Conservation (phyloP, 768 basidiomycete species). For the Pseudohyphozyma bogoriensis region DNA sequence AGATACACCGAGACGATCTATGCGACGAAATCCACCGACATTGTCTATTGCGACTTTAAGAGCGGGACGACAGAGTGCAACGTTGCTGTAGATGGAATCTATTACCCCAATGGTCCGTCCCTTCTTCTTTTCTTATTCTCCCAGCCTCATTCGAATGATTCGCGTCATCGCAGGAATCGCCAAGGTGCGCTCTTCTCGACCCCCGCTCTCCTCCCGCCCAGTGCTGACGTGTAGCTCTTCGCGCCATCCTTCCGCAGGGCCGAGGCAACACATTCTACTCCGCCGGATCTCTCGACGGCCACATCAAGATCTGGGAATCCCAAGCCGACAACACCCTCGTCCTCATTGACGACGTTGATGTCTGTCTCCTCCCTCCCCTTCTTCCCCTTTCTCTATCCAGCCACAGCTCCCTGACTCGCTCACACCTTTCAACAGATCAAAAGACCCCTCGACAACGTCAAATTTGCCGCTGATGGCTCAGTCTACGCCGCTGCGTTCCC, state of each 20-base stretch:
- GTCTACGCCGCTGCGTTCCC: constrained; percentile 55
- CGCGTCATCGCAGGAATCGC: constrained; percentile 5
- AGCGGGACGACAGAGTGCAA: constrained; percentile 47
- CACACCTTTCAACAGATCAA: constrained; percentile 8
- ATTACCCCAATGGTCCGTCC: constrained; percentile 51
- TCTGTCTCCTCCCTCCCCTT: no score
- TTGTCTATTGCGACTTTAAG: constrained; percentile 57
- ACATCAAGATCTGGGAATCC: constrained; percentile 49
- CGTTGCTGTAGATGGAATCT: constrained; percentile 47
- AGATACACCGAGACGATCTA: constrained; percentile 3
- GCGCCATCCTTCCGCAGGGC: constrained; percentile 43
- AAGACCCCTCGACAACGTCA: constrained; percentile 52
- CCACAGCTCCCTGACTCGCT: background rate
- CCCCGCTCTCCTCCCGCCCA: background rate
- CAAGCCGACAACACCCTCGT: constrained; percentile 53
- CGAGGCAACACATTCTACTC: constrained; percentile 47
- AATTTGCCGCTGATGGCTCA: constrained; percentile 50
- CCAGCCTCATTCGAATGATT: background rate
- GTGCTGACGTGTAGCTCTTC: no score
- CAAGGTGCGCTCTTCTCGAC: background rate
- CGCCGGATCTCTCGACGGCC: constrained; percentile 44
- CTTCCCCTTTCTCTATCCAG: constrained; percentile 6
- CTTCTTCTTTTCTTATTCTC: background rate
- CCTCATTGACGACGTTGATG: constrained; percentile 46
- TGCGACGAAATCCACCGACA: constrained; percentile 41